phyloP scores from a whole-genome alignment of 2,329 filamentous ascomycete species.

The Colletotrichum simmondsii region DNA sequence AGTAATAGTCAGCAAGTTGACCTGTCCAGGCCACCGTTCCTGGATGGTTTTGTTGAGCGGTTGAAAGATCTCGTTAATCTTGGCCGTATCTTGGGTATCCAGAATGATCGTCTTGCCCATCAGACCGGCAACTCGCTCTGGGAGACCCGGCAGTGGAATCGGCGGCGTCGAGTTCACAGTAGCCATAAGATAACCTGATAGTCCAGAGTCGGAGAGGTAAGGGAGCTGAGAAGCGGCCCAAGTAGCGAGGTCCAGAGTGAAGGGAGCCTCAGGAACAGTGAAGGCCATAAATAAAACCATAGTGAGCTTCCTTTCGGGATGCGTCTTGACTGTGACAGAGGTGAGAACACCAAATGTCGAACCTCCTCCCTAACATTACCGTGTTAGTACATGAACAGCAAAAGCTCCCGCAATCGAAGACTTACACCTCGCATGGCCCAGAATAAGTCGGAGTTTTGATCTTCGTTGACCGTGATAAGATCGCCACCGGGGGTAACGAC shows the following conservation, averaged over 20 bases:
- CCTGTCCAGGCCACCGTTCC: conserved; percentile 45
- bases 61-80: conserved; percentile 42
- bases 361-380: conserved; percentile 59
- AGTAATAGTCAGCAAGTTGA: conserved; percentile 33
- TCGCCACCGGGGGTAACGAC: conserved; percentile 64
- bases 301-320: conserved; percentile 49
- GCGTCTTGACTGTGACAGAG: conserved; percentile 65
- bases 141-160: conserved; percentile 43
- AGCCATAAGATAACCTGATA: conserved; percentile 59
- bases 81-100: conserved; percentile 44
- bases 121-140: conserved; percentile 46
- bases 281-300: conserved; percentile 31
- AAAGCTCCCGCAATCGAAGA: conserved; percentile 12
- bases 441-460: conserved; percentile 67
- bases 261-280: conserved; percentile 43
- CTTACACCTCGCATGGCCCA: conserved; percentile 71
- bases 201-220: conserved; percentile 58
- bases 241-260: conserved; percentile 58
- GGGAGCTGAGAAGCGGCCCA: conserved; percentile 59
- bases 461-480: conserved; percentile 61
- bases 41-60: conserved; percentile 51
- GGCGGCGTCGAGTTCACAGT: conserved; percentile 38
- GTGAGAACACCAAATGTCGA: conserved; percentile 71
- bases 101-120: conserved; percentile 47
- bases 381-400: neutral